A percentile compares a stretch with the other conserved stretches of the same genome.
Conservation (phyloP, 1,284 basidiomycete genomes). For the Boletus smithii region DNA sequence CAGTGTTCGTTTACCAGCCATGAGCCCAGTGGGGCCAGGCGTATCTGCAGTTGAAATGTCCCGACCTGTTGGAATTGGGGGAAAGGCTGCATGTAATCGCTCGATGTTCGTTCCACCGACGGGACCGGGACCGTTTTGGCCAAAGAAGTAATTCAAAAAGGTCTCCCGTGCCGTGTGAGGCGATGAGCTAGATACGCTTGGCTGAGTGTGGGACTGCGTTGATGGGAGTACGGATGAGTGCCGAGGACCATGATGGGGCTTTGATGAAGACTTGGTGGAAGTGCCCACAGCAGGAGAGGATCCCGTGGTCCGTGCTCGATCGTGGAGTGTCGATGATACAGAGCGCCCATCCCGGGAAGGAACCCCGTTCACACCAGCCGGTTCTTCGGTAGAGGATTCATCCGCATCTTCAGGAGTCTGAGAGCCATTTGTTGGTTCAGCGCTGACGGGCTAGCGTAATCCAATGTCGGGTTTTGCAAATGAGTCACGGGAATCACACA, state of each 20-base stretch:
- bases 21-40: constrained; percentile 50
- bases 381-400: constrained; percentile 54
- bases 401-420: constrained; percentile 56
- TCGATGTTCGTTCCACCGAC: constrained; percentile 51
- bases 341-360: constrained; percentile 63
- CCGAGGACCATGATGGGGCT: constrained; percentile 34
- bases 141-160: constrained; percentile 96
- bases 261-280: constrained; percentile 39
- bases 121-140: constrained; percentile 72
- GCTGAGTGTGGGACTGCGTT: constrained; percentile 26
- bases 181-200: constrained; percentile 39
- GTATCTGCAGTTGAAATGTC: constrained; percentile 57
- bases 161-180: constrained; percentile 73
- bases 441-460: constrained; percentile 48
- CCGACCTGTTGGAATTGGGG: constrained; percentile 50
- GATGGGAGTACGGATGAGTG: constrained; percentile 30
- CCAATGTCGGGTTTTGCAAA: constrained; percentile 5
- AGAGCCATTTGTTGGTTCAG: constrained; percentile 55
- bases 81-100: constrained; percentile 20
- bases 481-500: constrained; percentile 4
- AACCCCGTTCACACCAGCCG: constrained; percentile 48
- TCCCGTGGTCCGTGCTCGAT: constrained; percentile 52
- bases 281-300: constrained; percentile 28
- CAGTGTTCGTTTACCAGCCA: constrained; percentile 61
- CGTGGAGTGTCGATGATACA: constrained; percentile 77